Evolutionary conservation across 1,139 yeast genomes (phyloP).

Genomic region (Scheffersomyces illinoinensis): DNA sequence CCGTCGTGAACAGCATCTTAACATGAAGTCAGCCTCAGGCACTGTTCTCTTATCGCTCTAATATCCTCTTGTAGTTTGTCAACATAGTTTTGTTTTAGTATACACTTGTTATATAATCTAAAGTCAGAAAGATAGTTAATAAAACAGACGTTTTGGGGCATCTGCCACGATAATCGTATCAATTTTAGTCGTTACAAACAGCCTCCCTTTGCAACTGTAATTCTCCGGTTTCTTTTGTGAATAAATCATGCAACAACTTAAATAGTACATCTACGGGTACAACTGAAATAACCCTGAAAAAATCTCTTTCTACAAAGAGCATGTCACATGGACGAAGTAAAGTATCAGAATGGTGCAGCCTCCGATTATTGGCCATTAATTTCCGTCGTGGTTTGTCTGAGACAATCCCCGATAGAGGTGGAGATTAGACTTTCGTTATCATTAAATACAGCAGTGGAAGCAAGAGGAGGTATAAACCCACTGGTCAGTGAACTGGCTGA

Average conservation of each 20-base stretch:
- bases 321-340: not conserved
- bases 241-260: not conserved
- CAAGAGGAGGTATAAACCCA: slow-evolving; percentile 1
- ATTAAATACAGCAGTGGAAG: slow-evolving; percentile 2
- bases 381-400: slow-evolving; percentile 41
- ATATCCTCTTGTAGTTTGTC: not conserved
- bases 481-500: slow-evolving; percentile 9
- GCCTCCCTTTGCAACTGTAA: not conserved
- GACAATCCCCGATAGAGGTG: slow-evolving; percentile 41
- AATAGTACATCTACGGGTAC: not conserved
- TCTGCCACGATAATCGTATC: not conserved
- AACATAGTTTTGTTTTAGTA: not conserved
- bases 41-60: not conserved
- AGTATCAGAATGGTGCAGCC: not conserved
- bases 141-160: not conserved
- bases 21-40: not conserved
- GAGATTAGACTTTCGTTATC: slow-evolving; percentile 37
- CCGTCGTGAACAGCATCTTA: not conserved
- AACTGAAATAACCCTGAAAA: not conserved
- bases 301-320: not conserved
- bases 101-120: not conserved
- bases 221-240: not conserved
- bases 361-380: slow-evolving; percentile 26
- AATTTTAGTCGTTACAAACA: not conserved
- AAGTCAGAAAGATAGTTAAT: not conserved